Evolutionary conservation across 345 rosid species (phyloP), one percentile per base, ranked within the genome.

Genomic region (sweet orange (Citrus sinensis)): DNA sequence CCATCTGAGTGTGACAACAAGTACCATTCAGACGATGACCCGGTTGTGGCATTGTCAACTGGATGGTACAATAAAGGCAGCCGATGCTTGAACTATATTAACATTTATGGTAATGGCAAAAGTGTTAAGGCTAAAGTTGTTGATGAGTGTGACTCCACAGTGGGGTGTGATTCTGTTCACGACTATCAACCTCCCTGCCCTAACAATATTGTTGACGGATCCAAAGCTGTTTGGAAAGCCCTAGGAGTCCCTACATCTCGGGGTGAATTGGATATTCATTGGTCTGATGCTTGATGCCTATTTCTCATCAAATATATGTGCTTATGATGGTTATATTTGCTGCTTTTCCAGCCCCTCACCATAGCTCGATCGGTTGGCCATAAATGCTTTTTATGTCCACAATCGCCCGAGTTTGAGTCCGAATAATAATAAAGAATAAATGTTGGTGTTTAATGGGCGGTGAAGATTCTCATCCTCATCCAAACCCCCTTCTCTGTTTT

Each of bases 171-270:
- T 73, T 1, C 20, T 0, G 85, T 40, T 7, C 82, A 75, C 60
- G 82, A 82, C 72, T 84, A 67, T 27, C 82, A 81, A 72, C 84
- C 87, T 40, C 84, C 84, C n/a, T 81, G 84, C 1, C 17, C 1
- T 19, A 75, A 76, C 55, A 76, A 85, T 46, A 76, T 85, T 64
- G 85, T 85, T 22, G 85, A 82, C 66, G 87, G 83, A 1, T 82
- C 87, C 0, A 74, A 55, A 64, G 85, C 80, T 6, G 83, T 80
- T 7, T 85, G 87, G 81, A 25, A 79, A 0, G 83, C 83, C 24
- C 17, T 85, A 10, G 79, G 82, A 22, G 56, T 84, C 9, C 77
- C 82, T 6, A 8, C 71, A 1, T 9, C 19, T 4, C 22, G 68
- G 62, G 85, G 83, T 16, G 63, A 32, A 1, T 2, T 79, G 65